Percentiles rank a stretch among this genome's conserved stretches.
Evolutionary conservation across 2,329 filamentous ascomycete species (phyloP).

Genomic region (Claviceps citrina): DNA sequence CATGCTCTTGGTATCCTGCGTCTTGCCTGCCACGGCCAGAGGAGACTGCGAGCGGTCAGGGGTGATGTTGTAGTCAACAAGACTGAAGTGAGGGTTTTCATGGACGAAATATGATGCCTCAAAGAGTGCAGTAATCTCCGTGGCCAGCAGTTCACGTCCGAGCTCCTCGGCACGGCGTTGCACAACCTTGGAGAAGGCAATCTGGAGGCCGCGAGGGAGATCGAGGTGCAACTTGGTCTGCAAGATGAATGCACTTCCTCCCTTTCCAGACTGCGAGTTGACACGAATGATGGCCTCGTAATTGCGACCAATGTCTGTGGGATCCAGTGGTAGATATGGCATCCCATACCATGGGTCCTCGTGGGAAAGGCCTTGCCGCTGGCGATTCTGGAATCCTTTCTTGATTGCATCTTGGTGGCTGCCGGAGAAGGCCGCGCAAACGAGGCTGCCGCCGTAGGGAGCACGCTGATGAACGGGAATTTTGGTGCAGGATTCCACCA

Average conservation of each 20-base stretch:
- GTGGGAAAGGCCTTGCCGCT: constrained; percentile 39
- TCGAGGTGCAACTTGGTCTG: constrained; percentile 79
- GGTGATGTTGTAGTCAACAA: constrained; percentile 84
- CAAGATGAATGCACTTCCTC: constrained; percentile 88
- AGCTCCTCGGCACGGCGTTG: constrained; percentile 67
- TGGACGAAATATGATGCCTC: constrained; percentile 75
- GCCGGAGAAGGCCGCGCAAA: constrained; percentile 77
- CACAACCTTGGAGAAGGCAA: constrained; percentile 79
- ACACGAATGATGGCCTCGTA: constrained; percentile 97
- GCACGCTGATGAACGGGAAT: constrained; percentile 19
- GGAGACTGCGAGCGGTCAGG: constrained; percentile 69
- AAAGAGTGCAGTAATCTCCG: constrained; percentile 79
- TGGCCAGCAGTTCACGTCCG: constrained; percentile 68
- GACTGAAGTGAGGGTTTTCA: constrained; percentile 66
- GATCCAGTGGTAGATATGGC: constrained; percentile 86
- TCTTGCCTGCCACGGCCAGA: constrained; percentile 52
- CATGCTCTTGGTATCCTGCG: constrained; percentile 61
- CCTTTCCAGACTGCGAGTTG: constrained; percentile 93
- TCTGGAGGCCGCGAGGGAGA: constrained; percentile 78
- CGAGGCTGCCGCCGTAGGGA: background rate
- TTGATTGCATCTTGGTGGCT: constrained; percentile 94
- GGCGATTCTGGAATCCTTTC: constrained; percentile 66
- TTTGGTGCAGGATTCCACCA: constrained; percentile 86
- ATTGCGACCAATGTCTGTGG: constrained; percentile 83
- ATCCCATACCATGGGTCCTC: constrained; percentile 60